Evolutionary conservation across 225 moss, liverwort and hornwort species (phyloP).

Genomic region (Sphagnum contortum): DNA sequence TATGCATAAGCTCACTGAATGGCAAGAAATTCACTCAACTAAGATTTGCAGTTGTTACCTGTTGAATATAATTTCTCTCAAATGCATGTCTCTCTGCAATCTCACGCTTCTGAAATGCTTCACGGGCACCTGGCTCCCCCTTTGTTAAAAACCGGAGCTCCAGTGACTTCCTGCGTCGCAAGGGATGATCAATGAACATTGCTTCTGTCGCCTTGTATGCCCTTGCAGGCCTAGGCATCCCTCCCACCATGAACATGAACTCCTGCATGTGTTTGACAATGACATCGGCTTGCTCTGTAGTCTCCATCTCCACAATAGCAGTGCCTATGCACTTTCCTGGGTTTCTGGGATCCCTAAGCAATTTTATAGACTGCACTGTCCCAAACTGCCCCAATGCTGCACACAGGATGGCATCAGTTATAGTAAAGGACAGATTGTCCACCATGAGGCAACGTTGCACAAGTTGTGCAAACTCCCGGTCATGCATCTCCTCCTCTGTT

Average conservation of each 20-base stretch:
- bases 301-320: slow-evolving; percentile 59
- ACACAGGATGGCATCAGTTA: slow-evolving; percentile 29
- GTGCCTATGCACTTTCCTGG: slow-evolving; percentile 18
- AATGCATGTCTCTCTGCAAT: slow-evolving; percentile 14
- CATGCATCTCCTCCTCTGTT: slow-evolving; percentile 7
- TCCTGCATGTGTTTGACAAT: slow-evolving; percentile 41
- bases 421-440: slow-evolving; percentile 39
- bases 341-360: slow-evolving; percentile 24
- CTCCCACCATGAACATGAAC: slow-evolving; percentile 75
- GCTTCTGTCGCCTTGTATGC: slow-evolving; percentile 30
- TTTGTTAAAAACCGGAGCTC: slow-evolving; percentile 18
- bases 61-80: slow-evolving; percentile 9
- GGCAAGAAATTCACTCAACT: too few relatives aligned
- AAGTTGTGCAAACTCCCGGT: slow-evolving; percentile 14
- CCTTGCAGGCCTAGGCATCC: slow-evolving; percentile 65
- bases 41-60: not conserved
- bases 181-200: slow-evolving; percentile 67
- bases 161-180: slow-evolving; percentile 16
- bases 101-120: slow-evolving; percentile 12
- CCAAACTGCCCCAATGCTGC: slow-evolving; percentile 75
- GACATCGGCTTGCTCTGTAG: slow-evolving; percentile 17
- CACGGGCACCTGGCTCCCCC: slow-evolving; percentile 4
- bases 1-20: too few relatives aligned
- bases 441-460: slow-evolving; percentile 51
- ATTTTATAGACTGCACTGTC: slow-evolving; percentile 54